phyloP scores from a whole-genome alignment of 2,329 filamentous ascomycete species.

The Neonectria hederae region DNA sequence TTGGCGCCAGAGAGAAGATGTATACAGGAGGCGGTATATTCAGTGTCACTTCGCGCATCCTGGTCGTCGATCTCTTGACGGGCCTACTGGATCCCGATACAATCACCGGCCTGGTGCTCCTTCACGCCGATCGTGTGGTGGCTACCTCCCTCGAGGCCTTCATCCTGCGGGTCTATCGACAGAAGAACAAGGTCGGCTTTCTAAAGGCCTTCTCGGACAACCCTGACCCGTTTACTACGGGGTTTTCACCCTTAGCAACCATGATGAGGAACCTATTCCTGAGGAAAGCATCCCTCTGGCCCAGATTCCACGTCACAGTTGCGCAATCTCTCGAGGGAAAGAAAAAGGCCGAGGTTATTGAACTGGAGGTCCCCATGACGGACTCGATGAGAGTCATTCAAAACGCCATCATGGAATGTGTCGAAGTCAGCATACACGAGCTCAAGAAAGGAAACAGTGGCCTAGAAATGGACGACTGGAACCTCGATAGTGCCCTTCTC shows the following conservation, averaged over 20 bases:
- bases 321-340: constrained; percentile 90
- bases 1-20: constrained; percentile 88
- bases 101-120: constrained; percentile 84
- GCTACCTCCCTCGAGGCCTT: constrained; percentile 94
- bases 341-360: constrained; percentile 95
- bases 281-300: constrained; percentile 88
- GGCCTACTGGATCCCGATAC: constrained; percentile 81
- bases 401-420: constrained; percentile 93
- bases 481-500: constrained; percentile 89
- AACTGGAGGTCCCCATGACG: constrained; percentile 95
- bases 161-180: constrained; percentile 90
- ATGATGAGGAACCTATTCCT: constrained; percentile 93
- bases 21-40: constrained; percentile 91
- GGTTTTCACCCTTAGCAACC: constrained; percentile 86
- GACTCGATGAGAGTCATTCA: constrained; percentile 94
- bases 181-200: constrained; percentile 93
- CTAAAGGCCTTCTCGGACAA: constrained; percentile 96
- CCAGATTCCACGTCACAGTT: constrained; percentile 90
- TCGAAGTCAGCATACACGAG: constrained; percentile 93
- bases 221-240: constrained; percentile 87
- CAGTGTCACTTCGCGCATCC: constrained; percentile 93
- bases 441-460: constrained; percentile 90
- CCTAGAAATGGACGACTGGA: constrained; percentile 97
- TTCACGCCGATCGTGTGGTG: constrained; percentile 88
- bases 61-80: constrained; percentile 94